These are phyloP conservation scores for Ustilago cynodontis DNA, from an alignment of 1,284 basidiomycete species.

Conservation along the genomic window DNA sequence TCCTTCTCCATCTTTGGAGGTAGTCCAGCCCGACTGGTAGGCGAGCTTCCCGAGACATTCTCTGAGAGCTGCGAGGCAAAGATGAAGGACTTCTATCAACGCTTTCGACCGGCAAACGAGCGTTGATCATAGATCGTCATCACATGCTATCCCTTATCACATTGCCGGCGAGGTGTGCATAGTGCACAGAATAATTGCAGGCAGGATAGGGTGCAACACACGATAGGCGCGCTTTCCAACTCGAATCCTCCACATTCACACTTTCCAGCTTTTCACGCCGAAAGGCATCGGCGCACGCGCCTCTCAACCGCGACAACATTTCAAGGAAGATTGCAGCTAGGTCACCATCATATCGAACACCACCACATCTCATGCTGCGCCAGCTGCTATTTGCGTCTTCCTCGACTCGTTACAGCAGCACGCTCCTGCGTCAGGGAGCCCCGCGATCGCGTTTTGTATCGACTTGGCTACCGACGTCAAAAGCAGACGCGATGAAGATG, in stretches of 20 bases:
- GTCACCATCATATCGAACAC: not conserved
- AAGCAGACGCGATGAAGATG: conserved; percentile 5
- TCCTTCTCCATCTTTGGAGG: conserved; percentile 87
- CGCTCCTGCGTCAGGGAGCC: not conserved
- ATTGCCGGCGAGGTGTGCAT: no score
- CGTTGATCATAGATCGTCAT: conserved; percentile 9
- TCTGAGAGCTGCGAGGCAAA: conserved; percentile 82
- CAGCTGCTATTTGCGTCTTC: not conserved
- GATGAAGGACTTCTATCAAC: conserved; percentile 81
- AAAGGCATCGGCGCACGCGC: not conserved
- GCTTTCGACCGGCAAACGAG: conserved; percentile 73
- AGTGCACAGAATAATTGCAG: no score
- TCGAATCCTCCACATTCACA: not conserved
- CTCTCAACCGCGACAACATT: not conserved
- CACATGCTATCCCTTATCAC: not conserved
- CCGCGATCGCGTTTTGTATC: not conserved
- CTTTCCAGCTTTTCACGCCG: not conserved
- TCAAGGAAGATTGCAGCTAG: no score
- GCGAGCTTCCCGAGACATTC: conserved; percentile 89
- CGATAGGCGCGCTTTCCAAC: not conserved
- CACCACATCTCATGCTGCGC: not conserved
- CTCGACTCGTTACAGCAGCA: not conserved
- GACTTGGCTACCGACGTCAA: not conserved
- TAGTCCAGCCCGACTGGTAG: conserved; percentile 82
- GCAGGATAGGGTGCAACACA: not conserved